Conservation (phyloP, 2,329 filamentous ascomycete genomes). For the Phaeosphaeriaceae sp. region DNA sequence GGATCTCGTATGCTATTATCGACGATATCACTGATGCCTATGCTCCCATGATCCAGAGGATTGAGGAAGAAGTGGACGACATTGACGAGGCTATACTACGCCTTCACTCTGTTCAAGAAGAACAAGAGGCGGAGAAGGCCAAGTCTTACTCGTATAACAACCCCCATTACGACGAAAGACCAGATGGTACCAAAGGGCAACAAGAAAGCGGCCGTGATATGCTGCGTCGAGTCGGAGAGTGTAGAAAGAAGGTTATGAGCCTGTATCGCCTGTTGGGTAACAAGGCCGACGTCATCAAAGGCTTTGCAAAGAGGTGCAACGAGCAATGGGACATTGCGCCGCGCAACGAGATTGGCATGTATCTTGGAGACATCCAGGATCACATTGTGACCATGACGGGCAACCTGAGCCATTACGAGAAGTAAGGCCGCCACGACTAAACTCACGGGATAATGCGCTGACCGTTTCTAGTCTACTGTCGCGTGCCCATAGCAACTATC, state of each 20-base stretch:
- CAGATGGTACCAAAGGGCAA: conserved; percentile 52
- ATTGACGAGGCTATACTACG: conserved; percentile 91
- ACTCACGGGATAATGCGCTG: conserved; percentile 7
- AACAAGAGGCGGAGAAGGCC: conserved; percentile 37
- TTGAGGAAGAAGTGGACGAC: conserved; percentile 95
- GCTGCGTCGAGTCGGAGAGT: conserved; percentile 90
- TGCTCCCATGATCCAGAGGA: conserved; percentile 86
- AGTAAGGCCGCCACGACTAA: conserved; percentile 59
- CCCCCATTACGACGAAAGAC: conserved; percentile 42
- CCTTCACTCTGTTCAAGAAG: conserved; percentile 69
- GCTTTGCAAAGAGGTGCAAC: conserved; percentile 97
- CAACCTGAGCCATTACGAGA: conserved; percentile 95
- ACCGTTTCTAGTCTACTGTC: conserved; percentile 73
- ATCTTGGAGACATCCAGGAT: conserved; percentile 97
- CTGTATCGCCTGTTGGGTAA: conserved; percentile 91
- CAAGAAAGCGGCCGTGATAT: conserved; percentile 72
- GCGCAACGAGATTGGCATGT: conserved; percentile 93
- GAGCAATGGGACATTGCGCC: conserved; percentile 98
- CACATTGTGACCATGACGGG: conserved; percentile 99
- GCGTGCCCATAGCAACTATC: conserved; percentile 92
- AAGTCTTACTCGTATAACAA: conserved; percentile 34
- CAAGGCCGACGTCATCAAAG: conserved; percentile 99
- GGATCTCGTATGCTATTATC: conserved; percentile 98
- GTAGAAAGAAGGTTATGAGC: conserved; percentile 96
- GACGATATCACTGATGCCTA: conserved; percentile 99